Percentiles rank a stretch among this genome's conserved stretches.
phyloP scores from a whole-genome alignment of 2,329 filamentous ascomycete species.

The Trichoderma koningii region DNA sequence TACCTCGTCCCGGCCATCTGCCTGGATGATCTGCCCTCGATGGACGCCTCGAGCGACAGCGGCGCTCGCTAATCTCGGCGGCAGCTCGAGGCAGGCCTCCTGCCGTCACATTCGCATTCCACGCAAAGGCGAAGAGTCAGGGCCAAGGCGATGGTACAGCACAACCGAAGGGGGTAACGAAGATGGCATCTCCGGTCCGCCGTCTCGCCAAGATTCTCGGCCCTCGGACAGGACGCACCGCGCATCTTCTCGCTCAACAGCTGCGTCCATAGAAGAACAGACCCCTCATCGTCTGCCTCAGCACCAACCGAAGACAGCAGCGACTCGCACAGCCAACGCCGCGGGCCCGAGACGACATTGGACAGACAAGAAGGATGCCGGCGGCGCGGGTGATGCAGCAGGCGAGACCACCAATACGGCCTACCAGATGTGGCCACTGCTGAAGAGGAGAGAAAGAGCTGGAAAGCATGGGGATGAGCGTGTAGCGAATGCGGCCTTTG shows the following conservation, averaged over 20 bases:
- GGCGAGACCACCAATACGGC: not conserved
- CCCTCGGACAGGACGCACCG: not conserved
- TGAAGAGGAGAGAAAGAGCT: slow-evolving; percentile 3
- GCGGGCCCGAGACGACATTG: not conserved
- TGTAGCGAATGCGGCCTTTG: not conserved
- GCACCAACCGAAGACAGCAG: not conserved
- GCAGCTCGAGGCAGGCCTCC: slow-evolving; percentile 13
- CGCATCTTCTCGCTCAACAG: not conserved
- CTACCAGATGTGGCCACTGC: slow-evolving; percentile 14
- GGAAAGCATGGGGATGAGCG: not conserved
- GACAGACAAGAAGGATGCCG: not conserved
- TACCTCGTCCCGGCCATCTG: slow-evolving; percentile 15
- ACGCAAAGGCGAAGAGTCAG: not conserved
- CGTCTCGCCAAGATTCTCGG: not conserved
- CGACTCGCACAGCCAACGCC: no score
- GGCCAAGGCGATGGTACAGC: not conserved
- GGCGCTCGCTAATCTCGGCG: slow-evolving; percentile 27
- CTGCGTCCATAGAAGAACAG: not conserved
- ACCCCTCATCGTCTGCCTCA: not conserved
- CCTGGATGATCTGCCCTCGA: slow-evolving; percentile 38
- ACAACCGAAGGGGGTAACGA: not conserved
- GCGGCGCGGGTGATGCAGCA: not conserved
- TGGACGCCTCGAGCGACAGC: slow-evolving; percentile 35
- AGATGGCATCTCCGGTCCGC: not conserved
- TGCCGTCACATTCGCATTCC: not conserved